Evolutionary conservation across 2,329 filamentous ascomycete species (phyloP).

Genomic region (Arthrobotrys musiformis): DNA sequence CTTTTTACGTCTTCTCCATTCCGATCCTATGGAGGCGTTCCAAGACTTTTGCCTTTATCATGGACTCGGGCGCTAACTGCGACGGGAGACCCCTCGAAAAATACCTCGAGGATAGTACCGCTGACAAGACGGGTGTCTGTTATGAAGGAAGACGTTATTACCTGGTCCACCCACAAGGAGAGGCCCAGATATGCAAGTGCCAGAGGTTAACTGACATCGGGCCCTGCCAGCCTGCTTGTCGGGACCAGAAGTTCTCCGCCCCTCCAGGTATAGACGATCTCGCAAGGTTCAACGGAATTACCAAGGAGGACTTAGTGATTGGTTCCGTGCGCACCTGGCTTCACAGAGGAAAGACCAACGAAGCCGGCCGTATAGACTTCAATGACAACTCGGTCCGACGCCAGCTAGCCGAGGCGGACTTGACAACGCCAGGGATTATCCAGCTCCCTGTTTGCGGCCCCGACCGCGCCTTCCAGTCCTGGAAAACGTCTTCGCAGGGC

Average conservation of each 20-base stretch:
- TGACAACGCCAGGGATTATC: slow-evolving; percentile 62
- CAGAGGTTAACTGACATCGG: background rate
- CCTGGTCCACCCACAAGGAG: slow-evolving; percentile 60
- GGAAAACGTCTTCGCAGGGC: slow-evolving; percentile 59
- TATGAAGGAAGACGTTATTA: slow-evolving; percentile 60
- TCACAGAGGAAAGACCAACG: slow-evolving; percentile 61
- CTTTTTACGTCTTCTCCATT: background rate
- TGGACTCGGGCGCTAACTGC: slow-evolving; percentile 61
- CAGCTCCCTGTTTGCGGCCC: slow-evolving; percentile 63
- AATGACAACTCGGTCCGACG: slow-evolving; percentile 53
- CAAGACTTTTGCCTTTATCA: slow-evolving; percentile 60
- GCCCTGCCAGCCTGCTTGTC: slow-evolving; percentile 54
- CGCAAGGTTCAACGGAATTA: slow-evolving; percentile 60
- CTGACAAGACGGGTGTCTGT: slow-evolving; percentile 59
- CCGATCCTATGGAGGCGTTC: slow-evolving; percentile 59
- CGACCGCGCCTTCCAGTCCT: slow-evolving; percentile 61
- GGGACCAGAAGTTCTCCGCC: slow-evolving; percentile 58
- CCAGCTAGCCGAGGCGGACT: slow-evolving; percentile 55
- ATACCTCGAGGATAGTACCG: slow-evolving; percentile 58
- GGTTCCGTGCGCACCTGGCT: slow-evolving; percentile 59
- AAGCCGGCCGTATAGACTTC: slow-evolving; percentile 58
- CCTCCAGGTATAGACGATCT: slow-evolving; percentile 60
- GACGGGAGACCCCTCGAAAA: slow-evolving; percentile 56
- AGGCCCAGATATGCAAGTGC: background rate
- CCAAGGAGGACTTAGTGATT: slow-evolving; percentile 28